Evolutionary conservation across 2,329 filamentous ascomycete genomes (phyloP).

Genomic region (Chrysoporthe austroafricana): DNA sequence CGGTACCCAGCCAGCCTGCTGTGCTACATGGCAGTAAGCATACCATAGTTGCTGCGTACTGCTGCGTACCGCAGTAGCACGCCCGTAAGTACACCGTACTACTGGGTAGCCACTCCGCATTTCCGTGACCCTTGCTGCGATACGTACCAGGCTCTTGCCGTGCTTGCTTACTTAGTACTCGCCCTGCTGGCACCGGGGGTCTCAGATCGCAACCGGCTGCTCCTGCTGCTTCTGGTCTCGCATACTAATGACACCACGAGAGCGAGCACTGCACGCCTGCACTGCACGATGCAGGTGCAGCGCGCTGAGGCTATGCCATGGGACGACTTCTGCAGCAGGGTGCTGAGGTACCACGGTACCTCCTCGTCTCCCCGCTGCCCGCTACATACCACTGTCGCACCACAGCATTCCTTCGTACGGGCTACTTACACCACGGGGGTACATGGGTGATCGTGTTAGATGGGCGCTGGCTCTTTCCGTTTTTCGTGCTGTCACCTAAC

Average conservation of each 20-base stretch:
- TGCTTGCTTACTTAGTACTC: not conserved
- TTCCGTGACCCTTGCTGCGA: not conserved
- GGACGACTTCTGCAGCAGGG: too few species aligned
- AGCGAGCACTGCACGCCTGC: too few species aligned
- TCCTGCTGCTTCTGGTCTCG: conserved; percentile 9
- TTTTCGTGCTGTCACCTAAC: conserved; percentile 24
- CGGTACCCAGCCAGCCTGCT: not conserved
- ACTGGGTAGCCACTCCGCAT: not conserved
- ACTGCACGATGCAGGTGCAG: too few species aligned
- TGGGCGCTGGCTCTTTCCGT: not conserved
- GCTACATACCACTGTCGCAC: too few species aligned
- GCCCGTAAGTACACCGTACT: too few species aligned
- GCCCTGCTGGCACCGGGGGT: not conserved
- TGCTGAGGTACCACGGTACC: not conserved
- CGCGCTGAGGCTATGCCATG: too few species aligned
- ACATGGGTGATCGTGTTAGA: not conserved
- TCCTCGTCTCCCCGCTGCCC: not conserved
- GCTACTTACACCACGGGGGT: not conserved
- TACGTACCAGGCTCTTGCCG: not conserved
- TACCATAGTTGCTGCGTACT: not conserved
- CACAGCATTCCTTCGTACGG: too few species aligned
- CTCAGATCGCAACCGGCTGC: not conserved
- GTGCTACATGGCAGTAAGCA: not conserved
- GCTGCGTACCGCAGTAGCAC: not conserved
- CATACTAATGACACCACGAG: not conserved